A percentile compares a stretch with the other conserved stretches of the same genome.
Conservation (phyloP, 768 basidiomycete genomes). For the Rhizopogon roseolus region DNA sequence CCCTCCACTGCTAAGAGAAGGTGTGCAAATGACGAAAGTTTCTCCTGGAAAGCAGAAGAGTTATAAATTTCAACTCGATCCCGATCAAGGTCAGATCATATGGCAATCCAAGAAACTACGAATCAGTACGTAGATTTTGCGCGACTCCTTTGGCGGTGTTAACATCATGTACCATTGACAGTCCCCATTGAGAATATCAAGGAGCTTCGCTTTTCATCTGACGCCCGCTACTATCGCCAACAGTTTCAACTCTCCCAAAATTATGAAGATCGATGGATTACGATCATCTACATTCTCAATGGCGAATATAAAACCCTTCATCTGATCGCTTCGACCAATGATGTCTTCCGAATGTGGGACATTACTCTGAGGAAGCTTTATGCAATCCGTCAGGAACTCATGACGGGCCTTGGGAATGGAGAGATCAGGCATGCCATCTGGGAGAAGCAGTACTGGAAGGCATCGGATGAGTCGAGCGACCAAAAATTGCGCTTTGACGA, state of each 20-base stretch:
- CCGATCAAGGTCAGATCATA: slow-evolving; percentile 76
- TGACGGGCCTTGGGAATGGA: slow-evolving; percentile 59
- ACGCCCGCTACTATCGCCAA: slow-evolving; percentile 66
- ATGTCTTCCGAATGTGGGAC: slow-evolving; percentile 62
- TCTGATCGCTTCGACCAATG: slow-evolving; percentile 64
- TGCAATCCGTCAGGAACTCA: slow-evolving; percentile 62
- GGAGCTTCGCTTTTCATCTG: slow-evolving; percentile 72
- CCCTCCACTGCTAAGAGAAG: slow-evolving; percentile 53
- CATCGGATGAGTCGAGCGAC: slow-evolving; percentile 57
- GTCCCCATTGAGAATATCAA: slow-evolving; percentile 86
- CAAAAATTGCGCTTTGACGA: slow-evolving; percentile 66
- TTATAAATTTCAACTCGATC: slow-evolving; percentile 65
- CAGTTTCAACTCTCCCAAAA: slow-evolving; percentile 62
- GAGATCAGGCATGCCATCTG: slow-evolving; percentile 66
- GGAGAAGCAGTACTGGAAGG: slow-evolving; percentile 83
- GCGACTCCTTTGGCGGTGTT: neutral
- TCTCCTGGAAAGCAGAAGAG: slow-evolving; percentile 73
- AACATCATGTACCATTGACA: slow-evolving; percentile 20
- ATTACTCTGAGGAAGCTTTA: slow-evolving; percentile 59
- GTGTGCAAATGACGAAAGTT: slow-evolving; percentile 79
- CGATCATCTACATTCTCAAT: slow-evolving; percentile 76
- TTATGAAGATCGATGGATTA: slow-evolving; percentile 74
- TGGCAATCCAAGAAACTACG: slow-evolving; percentile 72
- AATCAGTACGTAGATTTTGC: slow-evolving; percentile 43
- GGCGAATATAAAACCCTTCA: slow-evolving; percentile 84